Base-by-base conservation (phyloP, 768 basidiomycete genomes). In the Hydnomerulius pinastri region DNA sequence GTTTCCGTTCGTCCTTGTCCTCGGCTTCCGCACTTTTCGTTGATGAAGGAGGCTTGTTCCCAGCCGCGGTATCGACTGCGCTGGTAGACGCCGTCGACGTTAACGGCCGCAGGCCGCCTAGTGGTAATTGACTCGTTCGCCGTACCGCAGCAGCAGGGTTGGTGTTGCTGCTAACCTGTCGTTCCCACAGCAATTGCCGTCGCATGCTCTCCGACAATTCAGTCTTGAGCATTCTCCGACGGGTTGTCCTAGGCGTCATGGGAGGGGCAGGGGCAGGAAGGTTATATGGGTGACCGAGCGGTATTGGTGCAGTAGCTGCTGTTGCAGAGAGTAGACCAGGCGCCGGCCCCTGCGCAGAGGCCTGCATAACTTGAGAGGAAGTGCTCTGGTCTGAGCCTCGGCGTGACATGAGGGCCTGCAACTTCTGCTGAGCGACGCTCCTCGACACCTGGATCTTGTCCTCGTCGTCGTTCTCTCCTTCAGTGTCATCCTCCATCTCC, bases 201-300 rank as follows among this genome's bases (percentile, higher is more conserved):
- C 93, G 76, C 54, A 96, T 70, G 51, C 85, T 87, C 69, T 96
- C 93, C 27, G 87, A 86, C 63, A 96, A 74, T 68, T 96, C 93
- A 4, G 85, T 87, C 48, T 84, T 77, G 39, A 95, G 75, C 90
- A 95, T 95, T 57, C 81, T 78, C 43, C 90, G 76, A 2, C 93
- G 79, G 3, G 91, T 93, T 36, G 93, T 92, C 29, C 88, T 83
- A 0, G 93, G 93, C 1, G 90, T 91, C 57, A 87, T 86, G 2
- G 90, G 89, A 15, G 80, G 72, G 0, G 76, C 71, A 27, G 80
- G 72, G 10, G 78, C 75, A 0, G 90, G 90, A 21, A 92, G 77
- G 59, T 89, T 87, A 69, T 90, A 89, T 6, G 88, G 85, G 64
- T 79, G 71, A 4, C 75, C 76, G 2, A 88, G 66, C 1, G 83